These are phyloP conservation scores for Trichoderma endophyticum DNA, from an alignment of 2,329 filamentous ascomycete species.

Conservation along the genomic window DNA sequence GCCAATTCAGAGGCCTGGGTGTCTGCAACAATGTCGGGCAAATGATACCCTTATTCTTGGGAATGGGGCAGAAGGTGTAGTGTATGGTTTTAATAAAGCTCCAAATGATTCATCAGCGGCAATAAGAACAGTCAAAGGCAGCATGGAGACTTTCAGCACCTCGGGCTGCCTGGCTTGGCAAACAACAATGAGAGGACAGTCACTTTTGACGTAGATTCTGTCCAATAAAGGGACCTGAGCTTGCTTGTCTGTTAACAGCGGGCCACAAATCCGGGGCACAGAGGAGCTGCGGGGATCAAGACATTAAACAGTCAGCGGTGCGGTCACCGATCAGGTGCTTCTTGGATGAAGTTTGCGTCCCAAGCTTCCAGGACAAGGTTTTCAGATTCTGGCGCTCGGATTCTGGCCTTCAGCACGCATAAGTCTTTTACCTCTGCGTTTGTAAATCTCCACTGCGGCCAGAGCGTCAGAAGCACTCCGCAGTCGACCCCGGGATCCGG, in stretches of 20 bases:
- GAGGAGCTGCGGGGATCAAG: background rate
- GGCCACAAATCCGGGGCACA: constrained; percentile 16
- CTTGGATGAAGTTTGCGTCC: constrained; percentile 9
- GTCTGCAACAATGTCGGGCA: background rate
- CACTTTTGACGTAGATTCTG: background rate
- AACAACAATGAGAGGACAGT: constrained; percentile 23
- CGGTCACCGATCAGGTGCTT: background rate
- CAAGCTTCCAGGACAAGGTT: background rate
- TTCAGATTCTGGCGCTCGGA: background rate
- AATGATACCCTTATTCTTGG: background rate
- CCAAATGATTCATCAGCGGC: constrained; percentile 26
- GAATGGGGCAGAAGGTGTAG: background rate
- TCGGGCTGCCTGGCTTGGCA: constrained; percentile 29
- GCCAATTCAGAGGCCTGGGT: background rate
- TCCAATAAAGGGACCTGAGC: background rate
- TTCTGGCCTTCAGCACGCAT: background rate
- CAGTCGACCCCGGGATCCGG: background rate
- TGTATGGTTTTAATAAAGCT: constrained; percentile 27
- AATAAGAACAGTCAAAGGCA: constrained; percentile 23
- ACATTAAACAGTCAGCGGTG: background rate
- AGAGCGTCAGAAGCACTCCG: constrained; percentile 3
- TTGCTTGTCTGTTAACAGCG: background rate
- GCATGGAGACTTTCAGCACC: constrained; percentile 23
- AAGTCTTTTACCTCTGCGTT: constrained; percentile 5
- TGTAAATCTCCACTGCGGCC: constrained; percentile 12